Conservation (phyloP, 2,329 filamentous ascomycete species). For the Trichophaea hybrida region DNA sequence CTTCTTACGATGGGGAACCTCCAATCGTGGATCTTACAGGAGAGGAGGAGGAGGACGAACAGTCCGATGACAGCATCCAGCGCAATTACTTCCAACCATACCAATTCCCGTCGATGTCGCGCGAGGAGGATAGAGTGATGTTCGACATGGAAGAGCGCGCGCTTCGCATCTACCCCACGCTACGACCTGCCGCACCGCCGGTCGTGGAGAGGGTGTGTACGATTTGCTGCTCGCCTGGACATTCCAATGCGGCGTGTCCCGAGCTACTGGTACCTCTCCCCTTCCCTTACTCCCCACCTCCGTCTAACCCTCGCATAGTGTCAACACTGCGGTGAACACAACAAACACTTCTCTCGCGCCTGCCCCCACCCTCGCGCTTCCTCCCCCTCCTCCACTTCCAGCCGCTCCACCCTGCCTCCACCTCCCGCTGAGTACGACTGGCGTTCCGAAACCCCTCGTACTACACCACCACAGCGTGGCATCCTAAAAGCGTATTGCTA, state of each 20-base stretch:
- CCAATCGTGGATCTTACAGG: not conserved
- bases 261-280: slow-evolving; percentile 13
- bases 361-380: slow-evolving; percentile 7
- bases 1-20: slow-evolving; percentile 7
- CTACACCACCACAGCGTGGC: not conserved
- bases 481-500: slow-evolving; percentile 12
- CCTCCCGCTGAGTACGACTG: slow-evolving; percentile 7
- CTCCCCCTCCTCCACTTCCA: not conserved
- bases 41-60: slow-evolving; percentile 23
- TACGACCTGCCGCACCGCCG: not conserved
- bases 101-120: not conserved
- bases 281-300: not conserved
- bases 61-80: not conserved
- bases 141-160: not conserved
- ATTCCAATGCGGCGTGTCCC: slow-evolving; percentile 9
- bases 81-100: not conserved
- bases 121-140: slow-evolving; percentile 7
- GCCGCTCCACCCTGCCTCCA: not conserved
- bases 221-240: slow-evolving; percentile 12
- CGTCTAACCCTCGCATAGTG: slow-evolving; percentile 10
- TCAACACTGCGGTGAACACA: slow-evolving; percentile 14
- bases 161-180: slow-evolving; percentile 9
- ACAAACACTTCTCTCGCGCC: slow-evolving; percentile 22
- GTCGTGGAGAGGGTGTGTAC: slow-evolving; percentile 13
- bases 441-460: slow-evolving; percentile 12